phyloP scores from a whole-genome alignment of 1,139 yeast species.

The Nakaseomyces sp. region DNA sequence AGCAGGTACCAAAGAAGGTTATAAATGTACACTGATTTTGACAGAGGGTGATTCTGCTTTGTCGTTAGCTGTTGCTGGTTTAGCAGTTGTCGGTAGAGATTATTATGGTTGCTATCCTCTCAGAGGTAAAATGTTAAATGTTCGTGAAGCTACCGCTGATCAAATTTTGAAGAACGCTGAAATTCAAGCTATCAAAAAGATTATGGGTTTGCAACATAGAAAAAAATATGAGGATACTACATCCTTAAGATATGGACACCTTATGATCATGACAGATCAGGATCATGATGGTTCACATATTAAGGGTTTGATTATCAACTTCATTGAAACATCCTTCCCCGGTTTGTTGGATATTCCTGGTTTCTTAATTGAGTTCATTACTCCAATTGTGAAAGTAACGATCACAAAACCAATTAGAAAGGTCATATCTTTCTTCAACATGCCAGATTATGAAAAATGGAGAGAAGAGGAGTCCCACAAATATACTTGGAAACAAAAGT shows the following conservation, averaged over 20 bases:
- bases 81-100: conserved; percentile 93
- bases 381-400: conserved; percentile 92
- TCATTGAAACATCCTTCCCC: conserved; percentile 88
- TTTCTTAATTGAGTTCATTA: conserved; percentile 83
- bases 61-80: conserved; percentile 87
- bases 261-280: conserved; percentile 99
- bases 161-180: conserved; percentile 89
- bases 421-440: conserved; percentile 72
- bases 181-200: conserved; percentile 90
- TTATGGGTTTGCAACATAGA: conserved; percentile 91
- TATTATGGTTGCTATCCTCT: conserved; percentile 93
- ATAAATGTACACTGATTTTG: conserved; percentile 81
- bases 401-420: conserved; percentile 57
- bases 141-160: conserved; percentile 91
- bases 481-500: conserved; percentile 86
- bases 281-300: conserved; percentile 99
- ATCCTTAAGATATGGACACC: conserved; percentile 84
- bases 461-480: conserved; percentile 70
- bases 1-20: conserved; percentile 92
- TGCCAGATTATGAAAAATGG: conserved; percentile 97
- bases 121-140: conserved; percentile 89
- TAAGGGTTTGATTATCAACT: conserved; percentile 90
- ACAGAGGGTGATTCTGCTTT: conserved; percentile 98
- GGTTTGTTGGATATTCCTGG: conserved; percentile 89
- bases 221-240: conserved; percentile 68